phyloP scores from a whole-genome alignment of 2,329 filamentous ascomycete species.

The Botryotinia calthae region DNA sequence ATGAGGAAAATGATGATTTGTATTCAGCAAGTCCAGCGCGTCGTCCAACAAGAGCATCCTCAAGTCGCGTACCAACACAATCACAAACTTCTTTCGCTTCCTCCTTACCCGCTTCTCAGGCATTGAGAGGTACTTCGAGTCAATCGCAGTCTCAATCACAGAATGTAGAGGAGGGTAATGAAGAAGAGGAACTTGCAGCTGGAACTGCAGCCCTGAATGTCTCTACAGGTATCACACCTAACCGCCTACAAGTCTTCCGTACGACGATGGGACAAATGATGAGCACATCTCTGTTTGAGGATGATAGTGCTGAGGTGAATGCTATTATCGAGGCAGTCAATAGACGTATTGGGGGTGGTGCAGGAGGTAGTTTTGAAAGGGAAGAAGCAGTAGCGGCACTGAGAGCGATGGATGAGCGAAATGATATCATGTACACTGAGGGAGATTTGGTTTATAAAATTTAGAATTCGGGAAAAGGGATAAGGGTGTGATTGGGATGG shows the following conservation, averaged over 20 bases:
- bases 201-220: constrained; percentile 35
- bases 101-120: constrained; percentile 40
- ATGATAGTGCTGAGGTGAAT: constrained; percentile 76
- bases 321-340: constrained; percentile 80
- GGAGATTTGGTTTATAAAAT: constrained; percentile 71
- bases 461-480: constrained; percentile 41
- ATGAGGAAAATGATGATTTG: constrained; percentile 44
- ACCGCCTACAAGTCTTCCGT: constrained; percentile 73
- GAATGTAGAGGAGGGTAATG: constrained; percentile 29
- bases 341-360: constrained; percentile 53
- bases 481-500: not conserved
- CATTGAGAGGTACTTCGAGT: constrained; percentile 34
- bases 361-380: constrained; percentile 61
- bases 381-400: constrained; percentile 76
- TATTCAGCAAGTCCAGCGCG: constrained; percentile 38
- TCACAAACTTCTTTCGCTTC: constrained; percentile 44
- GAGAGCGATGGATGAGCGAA: constrained; percentile 74
- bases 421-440: constrained; percentile 81
- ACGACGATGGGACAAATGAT: constrained; percentile 79
- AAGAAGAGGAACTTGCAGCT: constrained; percentile 19
- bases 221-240: constrained; percentile 42
- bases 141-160: constrained; percentile 23
- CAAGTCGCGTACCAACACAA: constrained; percentile 24
- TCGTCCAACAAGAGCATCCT: constrained; percentile 21
- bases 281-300: constrained; percentile 77